A percentile compares a stretch with the other conserved stretches of the same genome.
These are phyloP conservation scores for Nannochloropsis salina DNA, from an alignment of 108 stramenopile genomes.

Conservation along the genomic window DNA sequence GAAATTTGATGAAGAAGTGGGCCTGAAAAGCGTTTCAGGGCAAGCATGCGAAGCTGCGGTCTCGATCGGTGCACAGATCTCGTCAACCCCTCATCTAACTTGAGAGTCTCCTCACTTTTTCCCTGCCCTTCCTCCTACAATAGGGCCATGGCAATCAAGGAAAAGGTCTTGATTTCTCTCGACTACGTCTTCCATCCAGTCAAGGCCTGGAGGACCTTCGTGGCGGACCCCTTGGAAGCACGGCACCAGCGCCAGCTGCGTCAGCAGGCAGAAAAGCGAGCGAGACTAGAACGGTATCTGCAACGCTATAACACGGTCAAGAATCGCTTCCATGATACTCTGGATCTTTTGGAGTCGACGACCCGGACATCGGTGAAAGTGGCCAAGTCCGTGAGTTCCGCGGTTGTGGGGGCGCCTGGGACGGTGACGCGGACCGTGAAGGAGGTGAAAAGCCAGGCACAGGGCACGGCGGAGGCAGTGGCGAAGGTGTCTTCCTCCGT, in stretches of 20 bases:
- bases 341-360: not conserved
- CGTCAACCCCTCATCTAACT: too few relatives aligned
- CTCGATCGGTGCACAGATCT: too few relatives aligned
- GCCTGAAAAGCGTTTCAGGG: too few relatives aligned
- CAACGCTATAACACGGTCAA: not conserved
- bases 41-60: too few relatives aligned
- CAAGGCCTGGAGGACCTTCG: not conserved
- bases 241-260: not conserved
- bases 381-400: not conserved
- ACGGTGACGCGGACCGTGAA: not conserved
- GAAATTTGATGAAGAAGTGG: too few relatives aligned
- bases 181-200: not conserved
- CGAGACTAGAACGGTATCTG: not conserved
- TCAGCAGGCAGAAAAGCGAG: not conserved
- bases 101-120: not conserved
- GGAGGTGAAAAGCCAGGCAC: not conserved
- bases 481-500: not conserved
- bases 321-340: not conserved
- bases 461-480: conserved; percentile 1
- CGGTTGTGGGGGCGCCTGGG: not conserved
- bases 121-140: not conserved
- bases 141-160: not conserved
- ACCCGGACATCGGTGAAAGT: not conserved
- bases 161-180: not conserved
- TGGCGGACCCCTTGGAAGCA: not conserved